Base-by-base conservation (phyloP, 345 rosid genomes). In the Ceriops tagal region DNA sequence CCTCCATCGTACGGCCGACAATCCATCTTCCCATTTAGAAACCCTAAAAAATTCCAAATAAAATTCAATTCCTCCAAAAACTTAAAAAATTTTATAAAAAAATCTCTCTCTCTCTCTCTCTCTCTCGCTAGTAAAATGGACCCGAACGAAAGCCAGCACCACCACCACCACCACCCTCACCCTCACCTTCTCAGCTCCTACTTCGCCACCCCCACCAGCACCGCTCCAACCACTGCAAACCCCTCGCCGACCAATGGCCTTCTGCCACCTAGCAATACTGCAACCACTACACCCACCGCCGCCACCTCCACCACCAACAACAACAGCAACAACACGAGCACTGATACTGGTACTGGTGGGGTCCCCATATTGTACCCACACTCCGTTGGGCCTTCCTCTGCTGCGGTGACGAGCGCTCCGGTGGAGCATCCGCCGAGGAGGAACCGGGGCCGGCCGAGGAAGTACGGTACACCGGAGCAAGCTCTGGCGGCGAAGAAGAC, bases 371-470 rank as follows among this genome's bases (percentile, higher is more conserved):
- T 84, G 51, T 84, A 74, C 65, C 87, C 92, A 13, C 92, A 82
- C 85, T 82, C 96, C 0, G 83, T 86, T 20, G 71, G 70, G 1
- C 76, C 80, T 22, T 67, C 97, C 22, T 71, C 85, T 1, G 82
- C 93, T 4, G 89, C 83, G 37, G 84, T 84, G 68, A 27, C 66
- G 19, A 78, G 82, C 39, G 83, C 84, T 21, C 85, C 87, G 30
- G 77, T 82, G 63, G 93, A 87, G 75, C 78, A 87, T 69, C 78
- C 88, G 0, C 77, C 88, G 3, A 85, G 79, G 84, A 80, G 93
- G 83, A 95, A 86, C 89, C 81, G 99, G 27, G 99, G 99, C 4
- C 76, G 99, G 53, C 99, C 97, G 8, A 81, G 99, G 81, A 95
- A 95, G 93, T 92, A 95, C 66, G 97, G 86, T 1, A 95, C 99